Evolutionary conservation across 257 asterid genomes (phyloP), one percentile per base, ranked within the genome.

Genomic region (Rhazya stricta): DNA sequence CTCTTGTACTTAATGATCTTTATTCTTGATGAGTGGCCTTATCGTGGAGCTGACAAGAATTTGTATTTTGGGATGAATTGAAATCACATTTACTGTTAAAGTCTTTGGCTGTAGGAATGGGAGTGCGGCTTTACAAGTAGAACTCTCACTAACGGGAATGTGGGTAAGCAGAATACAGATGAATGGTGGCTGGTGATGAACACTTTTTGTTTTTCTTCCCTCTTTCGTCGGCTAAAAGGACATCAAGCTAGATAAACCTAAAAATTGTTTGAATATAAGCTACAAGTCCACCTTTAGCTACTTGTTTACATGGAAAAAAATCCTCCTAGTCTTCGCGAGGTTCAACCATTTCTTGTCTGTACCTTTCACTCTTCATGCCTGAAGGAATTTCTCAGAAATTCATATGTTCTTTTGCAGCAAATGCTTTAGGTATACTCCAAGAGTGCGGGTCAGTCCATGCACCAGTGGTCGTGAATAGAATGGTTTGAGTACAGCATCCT

Each of bases 361-460:
- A 27, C 12, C 8, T 68, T 29, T 68, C n/a, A 25, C 4, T 11
- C 10, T 7, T 43, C 39, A 68, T 10, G 37, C 13, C 3, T 29
- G 30, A n/a, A n/a, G 75, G 16, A 51, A 51, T 18, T 71, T 71
- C 75, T 10, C 29, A 42, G 75, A 71, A 71, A 53, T 23, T 71
- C 25, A 19, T 58, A 21, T 3, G 19, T 48, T 13, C 3, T 21
- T 48, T 48, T 48, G 53, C 18, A 9, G 65, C 65, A 58, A 58
- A 58, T 25, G 13, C 63, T 11, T 1, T 0, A 11, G 29, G 3
- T 9, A 25, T 9, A 56, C 62, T 56, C 34, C 29, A 43, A 43
- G 15, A 8, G 13, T 43, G 9, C 15, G 15, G 1, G 50, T 8
- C 50, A 0, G 50, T 43, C 2, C 50, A 4, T 43, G 50, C 15